Evolutionary conservation across 805 yeast species (phyloP).

Genomic region (Metschnikowia vanudenii): DNA sequence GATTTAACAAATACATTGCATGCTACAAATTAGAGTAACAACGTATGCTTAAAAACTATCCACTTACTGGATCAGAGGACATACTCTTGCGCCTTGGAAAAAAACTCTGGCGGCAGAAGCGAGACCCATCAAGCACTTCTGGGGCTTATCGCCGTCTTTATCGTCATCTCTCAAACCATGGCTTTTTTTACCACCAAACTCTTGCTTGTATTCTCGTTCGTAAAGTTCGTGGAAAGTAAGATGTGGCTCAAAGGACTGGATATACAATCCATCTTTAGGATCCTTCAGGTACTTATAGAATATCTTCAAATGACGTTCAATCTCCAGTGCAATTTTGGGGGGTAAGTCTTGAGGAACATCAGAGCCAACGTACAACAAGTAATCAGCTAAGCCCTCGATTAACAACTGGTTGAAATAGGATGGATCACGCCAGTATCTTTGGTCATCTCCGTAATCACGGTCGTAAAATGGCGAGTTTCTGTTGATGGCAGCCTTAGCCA

Average conservation of each 20-base stretch:
- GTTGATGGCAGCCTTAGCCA: constrained; percentile 60
- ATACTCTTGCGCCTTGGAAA: constrained; percentile 62
- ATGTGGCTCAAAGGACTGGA: constrained; percentile 58
- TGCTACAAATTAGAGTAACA: neutral
- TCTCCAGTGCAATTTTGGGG: constrained; percentile 40
- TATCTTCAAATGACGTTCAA: constrained; percentile 53
- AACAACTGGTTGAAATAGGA: constrained; percentile 63
- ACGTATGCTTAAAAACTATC: neutral
- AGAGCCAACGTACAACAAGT: constrained; percentile 48
- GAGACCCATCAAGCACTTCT: constrained; percentile 57
- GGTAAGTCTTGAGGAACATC: constrained; percentile 38
- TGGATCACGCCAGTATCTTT: constrained; percentile 63
- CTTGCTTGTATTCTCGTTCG: constrained; percentile 45
- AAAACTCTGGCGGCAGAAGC: constrained; percentile 70
- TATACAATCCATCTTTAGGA: constrained; percentile 57
- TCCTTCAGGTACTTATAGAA: constrained; percentile 58
- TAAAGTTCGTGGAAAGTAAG: constrained; percentile 49
- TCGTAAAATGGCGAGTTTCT: constrained; percentile 57
- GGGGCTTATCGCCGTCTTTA: constrained; percentile 41
- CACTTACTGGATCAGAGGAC: constrained; percentile 12
- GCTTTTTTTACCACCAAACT: constrained; percentile 55
- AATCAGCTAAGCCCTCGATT: constrained; percentile 68
- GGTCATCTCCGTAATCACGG: constrained; percentile 55
- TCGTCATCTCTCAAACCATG: constrained; percentile 53
- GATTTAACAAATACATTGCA: neutral